Conservation (phyloP, 2,329 filamentous ascomycete species). For the Xylariales sp. region DNA sequence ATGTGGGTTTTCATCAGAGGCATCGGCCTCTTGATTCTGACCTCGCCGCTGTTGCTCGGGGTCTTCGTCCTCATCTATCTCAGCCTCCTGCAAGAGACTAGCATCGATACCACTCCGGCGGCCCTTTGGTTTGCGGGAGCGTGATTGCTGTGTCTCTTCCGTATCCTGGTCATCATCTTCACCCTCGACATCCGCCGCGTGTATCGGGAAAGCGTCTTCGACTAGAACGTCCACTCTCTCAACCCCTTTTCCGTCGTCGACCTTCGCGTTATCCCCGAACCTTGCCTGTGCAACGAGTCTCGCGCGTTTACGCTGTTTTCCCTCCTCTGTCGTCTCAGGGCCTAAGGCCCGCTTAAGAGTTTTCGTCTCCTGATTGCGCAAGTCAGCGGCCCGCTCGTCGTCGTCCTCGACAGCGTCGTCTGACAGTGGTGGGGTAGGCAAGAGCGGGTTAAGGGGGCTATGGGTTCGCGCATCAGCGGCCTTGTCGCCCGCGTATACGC, state of each 20-base stretch:
- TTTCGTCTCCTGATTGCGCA: constrained; percentile 39
- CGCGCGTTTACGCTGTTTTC: constrained; percentile 65
- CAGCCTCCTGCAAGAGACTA: constrained; percentile 42
- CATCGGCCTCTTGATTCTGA: constrained; percentile 26
- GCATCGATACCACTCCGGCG: constrained; percentile 43
- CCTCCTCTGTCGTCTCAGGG: constrained; percentile 47
- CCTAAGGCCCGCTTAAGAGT: constrained; percentile 35
- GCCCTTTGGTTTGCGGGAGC: constrained; percentile 40
- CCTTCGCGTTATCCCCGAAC: constrained; percentile 72
- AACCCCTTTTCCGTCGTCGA: constrained; percentile 69
- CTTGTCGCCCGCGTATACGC: constrained; percentile 73
- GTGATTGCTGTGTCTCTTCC: constrained; percentile 25
- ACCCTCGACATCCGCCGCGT: constrained; percentile 30
- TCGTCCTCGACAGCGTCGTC: constrained; percentile 49
- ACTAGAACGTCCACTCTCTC: constrained; percentile 71
- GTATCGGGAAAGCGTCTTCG: constrained; percentile 65
- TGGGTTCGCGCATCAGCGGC: constrained; percentile 52
- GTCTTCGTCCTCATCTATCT: constrained; percentile 44
- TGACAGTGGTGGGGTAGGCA: constrained; percentile 62
- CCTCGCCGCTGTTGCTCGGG: not conserved
- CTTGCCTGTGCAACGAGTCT: constrained; percentile 72
- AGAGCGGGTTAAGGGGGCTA: constrained; percentile 65
- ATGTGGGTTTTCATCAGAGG: constrained; percentile 40
- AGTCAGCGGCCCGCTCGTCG: constrained; percentile 35
- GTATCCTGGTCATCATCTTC: constrained; percentile 28